Percentiles rank a stretch among this genome's conserved stretches.
Evolutionary conservation across 2,329 filamentous ascomycete genomes (phyloP).

Genomic region (Xylaria sp.): DNA sequence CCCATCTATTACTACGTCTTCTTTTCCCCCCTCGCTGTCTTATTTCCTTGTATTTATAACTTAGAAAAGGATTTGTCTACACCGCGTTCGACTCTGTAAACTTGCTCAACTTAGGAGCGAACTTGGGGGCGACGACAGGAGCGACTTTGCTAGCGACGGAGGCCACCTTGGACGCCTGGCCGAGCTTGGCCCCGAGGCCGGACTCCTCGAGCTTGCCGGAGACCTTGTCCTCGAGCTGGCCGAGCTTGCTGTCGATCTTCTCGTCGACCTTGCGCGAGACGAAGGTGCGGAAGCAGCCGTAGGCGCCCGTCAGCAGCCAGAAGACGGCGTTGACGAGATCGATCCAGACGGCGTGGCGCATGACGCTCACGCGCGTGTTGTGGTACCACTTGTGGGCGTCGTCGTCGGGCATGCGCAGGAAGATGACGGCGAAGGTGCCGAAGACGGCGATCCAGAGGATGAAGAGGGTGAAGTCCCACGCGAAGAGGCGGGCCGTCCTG

Average conservation of each 20-base stretch:
- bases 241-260: slow-evolving; percentile 36
- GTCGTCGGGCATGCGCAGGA: slow-evolving; percentile 67
- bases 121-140: slow-evolving; percentile 12
- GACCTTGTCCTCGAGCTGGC: slow-evolving; percentile 35
- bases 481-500: slow-evolving; percentile 56
- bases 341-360: slow-evolving; percentile 80
- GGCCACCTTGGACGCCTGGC: slow-evolving; percentile 16
- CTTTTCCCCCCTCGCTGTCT: not conserved
- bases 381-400: slow-evolving; percentile 53
- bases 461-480: slow-evolving; percentile 58
- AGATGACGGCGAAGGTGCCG: slow-evolving; percentile 78
- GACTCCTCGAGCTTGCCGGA: slow-evolving; percentile 29
- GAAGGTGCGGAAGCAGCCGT: slow-evolving; percentile 57
- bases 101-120: slow-evolving; percentile 23
- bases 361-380: slow-evolving; percentile 58
- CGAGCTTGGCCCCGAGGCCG: slow-evolving; percentile 20
- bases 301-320: slow-evolving; percentile 66
- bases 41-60: not conserved
- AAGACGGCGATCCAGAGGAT: slow-evolving; percentile 73
- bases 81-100: slow-evolving; percentile 22
- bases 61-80: slow-evolving; percentile 10
- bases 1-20: slow-evolving; percentile 7
- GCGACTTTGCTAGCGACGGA: slow-evolving; percentile 16
- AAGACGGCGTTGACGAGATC: slow-evolving; percentile 74
- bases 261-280: slow-evolving; percentile 39